Conservation (phyloP, 179 eudicot species). For the Silene vulgaris region DNA sequence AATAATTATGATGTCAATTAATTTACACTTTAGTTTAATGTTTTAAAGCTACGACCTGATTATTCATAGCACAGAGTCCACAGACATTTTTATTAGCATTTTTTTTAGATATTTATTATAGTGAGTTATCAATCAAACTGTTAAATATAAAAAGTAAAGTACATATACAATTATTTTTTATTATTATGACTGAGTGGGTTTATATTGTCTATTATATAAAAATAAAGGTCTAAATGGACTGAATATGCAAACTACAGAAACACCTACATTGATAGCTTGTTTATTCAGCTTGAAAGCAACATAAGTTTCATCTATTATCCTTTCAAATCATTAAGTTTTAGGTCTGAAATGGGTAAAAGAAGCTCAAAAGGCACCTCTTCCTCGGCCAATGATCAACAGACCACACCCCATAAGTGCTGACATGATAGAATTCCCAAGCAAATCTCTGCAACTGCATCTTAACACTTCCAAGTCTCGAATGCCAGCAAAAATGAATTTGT, state of each 20-base stretch:
- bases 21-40: no score
- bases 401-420: slow-evolving; percentile 22
- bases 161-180: not conserved
- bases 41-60: not conserved
- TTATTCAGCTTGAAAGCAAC: not conserved
- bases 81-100: not conserved
- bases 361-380: slow-evolving; percentile 43
- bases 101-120: no score
- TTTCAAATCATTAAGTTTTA: slow-evolving; percentile 8
- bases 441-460: slow-evolving; percentile 60
- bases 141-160: not conserved
- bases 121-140: not conserved
- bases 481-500: slow-evolving; percentile 48
- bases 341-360: slow-evolving; percentile 29
- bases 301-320: not conserved
- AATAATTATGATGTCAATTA: not conserved
- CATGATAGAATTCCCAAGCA: slow-evolving; percentile 39
- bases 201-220: not conserved
- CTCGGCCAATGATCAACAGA: slow-evolving; percentile 32
- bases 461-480: slow-evolving; percentile 47
- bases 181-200: not conserved
- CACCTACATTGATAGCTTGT: not conserved
- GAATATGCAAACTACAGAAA: no score
- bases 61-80: not conserved
- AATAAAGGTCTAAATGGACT: no score